Base-by-base conservation (phyloP, 2,329 filamentous ascomycete genomes). In the Cercospora sp. region DNA sequence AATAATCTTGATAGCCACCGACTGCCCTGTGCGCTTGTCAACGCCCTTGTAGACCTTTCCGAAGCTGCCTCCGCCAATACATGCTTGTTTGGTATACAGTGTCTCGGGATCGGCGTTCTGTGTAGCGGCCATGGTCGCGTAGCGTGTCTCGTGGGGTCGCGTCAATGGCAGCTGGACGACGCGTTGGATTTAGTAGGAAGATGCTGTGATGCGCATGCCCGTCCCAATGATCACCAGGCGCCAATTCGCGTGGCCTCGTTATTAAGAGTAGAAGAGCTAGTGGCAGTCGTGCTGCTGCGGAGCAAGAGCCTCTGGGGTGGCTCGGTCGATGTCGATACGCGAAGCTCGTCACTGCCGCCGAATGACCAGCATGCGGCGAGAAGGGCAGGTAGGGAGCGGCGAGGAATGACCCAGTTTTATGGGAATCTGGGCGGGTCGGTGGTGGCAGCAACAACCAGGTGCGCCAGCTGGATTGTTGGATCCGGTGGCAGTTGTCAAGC, bases 1-100 rank as follows among this genome's bases (percentile, higher is more conserved):
- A 79, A 99, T 98, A 76, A 99, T 87, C 81, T 99, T 99, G 84
- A 99, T 99, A 30, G 95, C 95, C 61, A 99, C 95, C 12, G 94
- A 90, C 77, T 96, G 91, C 42, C 95, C 95, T 18, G 91, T 96
- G 62, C 92, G 89, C 78, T 95, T 96, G 82, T 98, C 94, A 72
- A 98, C 92, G 67, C 95, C 95, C 87, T 98, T 98, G 87, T 94
- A 99, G 70, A 99, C 95, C 81, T 96, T 96, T 77, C 95, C 95
- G 83, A 99, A 99, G 81, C 94, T 98, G 69, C 95, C 95, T 74
- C 95, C 95, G 74, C 95, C 94, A 93, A 85, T 84, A 76, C 83
- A 84, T 74, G 81, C 79, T 73, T 85, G 83, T 82, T 96, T 97
- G 70, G 92, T 96, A 81, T 97, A 99, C 63, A 98, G 86, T 69